Evolutionary conservation across 2,329 filamentous ascomycete species (phyloP), one percentile per base, ranked within the genome.

Genomic region (Colletotrichum camelliae): DNA sequence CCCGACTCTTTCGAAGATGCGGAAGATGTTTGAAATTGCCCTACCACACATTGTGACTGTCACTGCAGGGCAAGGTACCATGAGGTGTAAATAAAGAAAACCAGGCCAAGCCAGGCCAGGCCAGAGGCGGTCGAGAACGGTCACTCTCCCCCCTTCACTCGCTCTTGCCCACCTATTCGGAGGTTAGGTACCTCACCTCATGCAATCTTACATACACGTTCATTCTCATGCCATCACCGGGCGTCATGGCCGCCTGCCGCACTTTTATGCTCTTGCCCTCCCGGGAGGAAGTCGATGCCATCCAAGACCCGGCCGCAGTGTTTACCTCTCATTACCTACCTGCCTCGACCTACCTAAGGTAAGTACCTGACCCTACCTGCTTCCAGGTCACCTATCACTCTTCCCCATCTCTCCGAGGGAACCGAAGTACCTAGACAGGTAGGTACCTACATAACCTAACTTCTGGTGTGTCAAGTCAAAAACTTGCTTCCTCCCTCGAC

Each of bases 401-500:
- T 48, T 48, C 43, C 43, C 43, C n/a, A 48, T 48, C 43, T 48
- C 12, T 48, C 43, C 43, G 43, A 48, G 43, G 43, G n/a, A 12
- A 10, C 43, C 43, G 43, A 48, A 48, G 39, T 43, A 43, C 18
- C 5, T 13, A 21, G 10, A n/a, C 43, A 48, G 43, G n/a, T 48
- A 48, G 43, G 43, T 48, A 48, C 10, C 55, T 29, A 24, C 24
- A 27, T 29, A 58, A 29, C 55, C 27, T 29, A 27, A 35, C 15
- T 64, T 21, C 24, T 33, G 61, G 61, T 33, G 9, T 64, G 61
- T 35, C 7, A 12, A 15, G 61, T 64, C 35, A 81, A 79, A 78
- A 81, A 84, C 79, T 83, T 82, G 60, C 78, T 78, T 29, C 78
- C 79, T 18, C 78, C 80, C 5, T 76, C 74, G 48, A 78, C 79